A percentile compares a stretch with the other conserved stretches of the same genome.
Conservation (phyloP, 108 stramenopile genomes). For the Thalassiosira profunda region DNA sequence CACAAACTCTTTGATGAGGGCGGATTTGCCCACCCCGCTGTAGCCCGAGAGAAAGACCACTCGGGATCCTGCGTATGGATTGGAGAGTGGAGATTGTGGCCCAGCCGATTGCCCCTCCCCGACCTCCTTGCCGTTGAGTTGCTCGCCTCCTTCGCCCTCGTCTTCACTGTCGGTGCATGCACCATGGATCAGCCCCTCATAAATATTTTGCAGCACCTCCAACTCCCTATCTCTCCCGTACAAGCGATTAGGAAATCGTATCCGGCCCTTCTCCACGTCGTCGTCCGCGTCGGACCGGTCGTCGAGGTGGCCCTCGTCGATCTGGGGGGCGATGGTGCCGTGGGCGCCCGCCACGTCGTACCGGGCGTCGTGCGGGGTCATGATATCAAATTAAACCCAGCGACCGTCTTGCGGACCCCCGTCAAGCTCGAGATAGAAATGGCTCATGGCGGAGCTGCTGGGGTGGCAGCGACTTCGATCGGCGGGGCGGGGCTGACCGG, state of each 20-base stretch:
- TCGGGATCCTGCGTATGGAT: too few relatives aligned
- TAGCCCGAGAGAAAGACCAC: slow-evolving; percentile 31
- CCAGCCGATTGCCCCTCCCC: too few relatives aligned
- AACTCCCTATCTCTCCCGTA: slow-evolving; percentile 35
- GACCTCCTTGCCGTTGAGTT: too few relatives aligned
- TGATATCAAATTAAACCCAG: too few relatives aligned
- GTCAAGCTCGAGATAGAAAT: too few relatives aligned
- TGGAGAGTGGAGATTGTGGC: too few relatives aligned
- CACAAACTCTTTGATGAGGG: slow-evolving; percentile 24
- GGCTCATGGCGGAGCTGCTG: too few relatives aligned
- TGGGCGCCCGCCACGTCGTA: slow-evolving; percentile 5
- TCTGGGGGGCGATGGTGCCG: slow-evolving; percentile 18
- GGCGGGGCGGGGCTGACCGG: too few relatives aligned
- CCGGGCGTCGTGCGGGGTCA: background rate
- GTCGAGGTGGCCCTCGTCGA: slow-evolving; percentile 22
- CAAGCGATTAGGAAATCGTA: slow-evolving; percentile 26
- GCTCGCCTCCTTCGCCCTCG: background rate
- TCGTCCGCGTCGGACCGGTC: slow-evolving; percentile 31
- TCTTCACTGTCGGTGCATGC: background rate
- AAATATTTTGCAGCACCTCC: slow-evolving; percentile 9
- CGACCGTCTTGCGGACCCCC: too few relatives aligned
- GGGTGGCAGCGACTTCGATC: too few relatives aligned
- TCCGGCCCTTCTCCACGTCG: slow-evolving; percentile 34
- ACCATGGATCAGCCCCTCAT: background rate
- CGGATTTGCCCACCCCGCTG: slow-evolving; percentile 33